Base-by-base conservation (phyloP, 2,329 filamentous ascomycete species). In the Sarocladium oryzae region DNA sequence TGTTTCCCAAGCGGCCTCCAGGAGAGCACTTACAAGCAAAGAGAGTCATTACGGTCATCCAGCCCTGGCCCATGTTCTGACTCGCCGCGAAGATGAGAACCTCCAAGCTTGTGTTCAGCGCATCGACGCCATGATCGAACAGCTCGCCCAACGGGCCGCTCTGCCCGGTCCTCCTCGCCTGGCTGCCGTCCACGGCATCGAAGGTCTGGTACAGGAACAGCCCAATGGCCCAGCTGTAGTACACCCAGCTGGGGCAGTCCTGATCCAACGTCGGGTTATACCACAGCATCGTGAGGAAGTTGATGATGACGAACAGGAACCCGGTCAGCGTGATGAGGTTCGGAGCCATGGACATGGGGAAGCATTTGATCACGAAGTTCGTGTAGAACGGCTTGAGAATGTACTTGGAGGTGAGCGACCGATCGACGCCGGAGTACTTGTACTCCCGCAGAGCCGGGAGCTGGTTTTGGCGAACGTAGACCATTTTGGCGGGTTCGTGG, bases 141-240 rank as follows among this genome's bases (percentile, higher is more conserved):
- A 99, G 81, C 69, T 99, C 93, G 57, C 93, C 93, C 28, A 99
- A 76, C 6, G 93, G 93, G 11, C 93, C 92, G 64, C 89, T 95
- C 67, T 97, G 93, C 59, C 79, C 84, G 18, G 93, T 99, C 65
- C 93, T 84, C 62, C 92, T 84, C 84, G 93, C 93, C 68, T 99
- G 93, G 26, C 86, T 81, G 50, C 93, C 93, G 69, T 99, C 93
- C 23, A 97, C 90, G 2, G 92, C 93, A 70, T 99, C 93, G 70
- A 99, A 96, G 1, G 92, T 97, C 78, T 99, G 93, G 70, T 99
- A 99, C 49, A 97, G 69, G 67, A 97, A 96, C 58, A 99, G 72
- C 2, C 93, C 93, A 28, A 88, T 69, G 3, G 91, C 86, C 88
- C 91, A 99, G 62, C 83, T 87, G 58, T 86, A 87, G 74, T 99